Percentiles rank a stretch among this genome's conserved stretches.
phyloP scores from a whole-genome alignment of 805 yeast species.

The Yamadazyma insecticola region DNA sequence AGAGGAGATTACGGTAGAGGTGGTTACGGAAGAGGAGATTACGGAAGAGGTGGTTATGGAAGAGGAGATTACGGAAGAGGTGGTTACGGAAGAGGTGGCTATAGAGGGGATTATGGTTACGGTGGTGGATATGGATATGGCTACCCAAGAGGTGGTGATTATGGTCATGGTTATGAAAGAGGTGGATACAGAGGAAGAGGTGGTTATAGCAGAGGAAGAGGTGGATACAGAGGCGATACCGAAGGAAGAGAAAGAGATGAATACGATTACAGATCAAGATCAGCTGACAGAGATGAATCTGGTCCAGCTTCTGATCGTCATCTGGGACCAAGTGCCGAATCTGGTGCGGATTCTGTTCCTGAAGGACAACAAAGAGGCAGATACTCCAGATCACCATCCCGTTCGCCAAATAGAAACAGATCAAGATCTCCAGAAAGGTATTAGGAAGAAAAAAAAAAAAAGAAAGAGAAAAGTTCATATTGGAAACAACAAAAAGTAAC shows the following conservation, averaged over 20 bases:
- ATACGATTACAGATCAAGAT: constrained; percentile 15
- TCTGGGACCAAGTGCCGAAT: constrained; percentile 11
- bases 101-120: constrained; percentile 8
- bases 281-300: constrained; percentile 12
- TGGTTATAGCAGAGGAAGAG: constrained; percentile 15
- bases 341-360: constrained; percentile 5
- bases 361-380: constrained; percentile 16
- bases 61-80: constrained; percentile 16
- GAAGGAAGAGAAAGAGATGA: constrained; percentile 13
- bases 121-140: constrained; percentile 7
- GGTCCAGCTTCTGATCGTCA: constrained; percentile 2
- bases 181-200: constrained; percentile 14
- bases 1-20: constrained; percentile 18
- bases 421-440: constrained; percentile 35
- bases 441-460: too few relatives aligned
- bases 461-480: too few relatives aligned
- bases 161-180: constrained; percentile 12
- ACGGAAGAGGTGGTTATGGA: constrained; percentile 13
- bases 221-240: constrained; percentile 11
- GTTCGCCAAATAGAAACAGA: constrained; percentile 34
- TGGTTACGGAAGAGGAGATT: constrained; percentile 10
- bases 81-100: constrained; percentile 14
- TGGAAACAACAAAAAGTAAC: too few relatives aligned
- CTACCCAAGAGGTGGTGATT: constrained; percentile 5
- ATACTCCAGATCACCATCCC: constrained; percentile 29